Evolutionary conservation across 2,329 filamentous ascomycete genomes (phyloP), one percentile per base, ranked within the genome.

Genomic region (Cladobotryum mycophilum): DNA sequence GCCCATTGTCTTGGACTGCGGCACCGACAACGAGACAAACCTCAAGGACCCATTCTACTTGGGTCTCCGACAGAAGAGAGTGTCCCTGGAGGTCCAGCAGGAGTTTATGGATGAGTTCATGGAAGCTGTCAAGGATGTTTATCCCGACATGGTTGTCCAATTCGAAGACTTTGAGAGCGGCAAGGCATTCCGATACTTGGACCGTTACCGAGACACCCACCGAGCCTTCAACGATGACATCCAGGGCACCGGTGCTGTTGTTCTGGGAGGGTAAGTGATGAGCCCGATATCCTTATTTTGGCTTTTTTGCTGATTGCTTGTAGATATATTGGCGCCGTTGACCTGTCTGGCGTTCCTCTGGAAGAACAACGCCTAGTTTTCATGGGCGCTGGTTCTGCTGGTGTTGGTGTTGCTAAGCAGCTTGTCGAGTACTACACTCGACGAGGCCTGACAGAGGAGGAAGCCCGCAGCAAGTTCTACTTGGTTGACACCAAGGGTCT

Each of bases 161-260:
- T 97, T 96, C 62, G 92, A 97, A 69, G 93, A 97, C 66, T 97
- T 96, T 71, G 95, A 97, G 76, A 95, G 92, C 64, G 79, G 82
- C 60, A 84, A 84, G 71, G 92, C 93, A 43, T 99, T 97, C 80
- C 86, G 88, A 56, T 92, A 95, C 63, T 81, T 97, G 38, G 87
- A 93, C 67, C 83, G 89, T 54, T 97, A 97, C 74, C 86, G 89
- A 60, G 78, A 91, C 67, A 81, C 78, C 57, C 92, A 96, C 77
- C 91, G 88, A 70, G 95, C 89, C 79, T 99, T 99, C 82, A 97
- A 97, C 70, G 93, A 97, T 65, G 92, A 99, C 67, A 93, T 99
- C 65, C 92, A 97, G 76, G 92, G 92, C 58, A 97, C 93, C 60
- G 93, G 93, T 61, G 90, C 92, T 56, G 93, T 99, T 63, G 90